Evolutionary conservation across 2,329 filamentous ascomycete species (phyloP), one percentile per base, ranked within the genome.

Genomic region (Sphaerulina vaccinii): DNA sequence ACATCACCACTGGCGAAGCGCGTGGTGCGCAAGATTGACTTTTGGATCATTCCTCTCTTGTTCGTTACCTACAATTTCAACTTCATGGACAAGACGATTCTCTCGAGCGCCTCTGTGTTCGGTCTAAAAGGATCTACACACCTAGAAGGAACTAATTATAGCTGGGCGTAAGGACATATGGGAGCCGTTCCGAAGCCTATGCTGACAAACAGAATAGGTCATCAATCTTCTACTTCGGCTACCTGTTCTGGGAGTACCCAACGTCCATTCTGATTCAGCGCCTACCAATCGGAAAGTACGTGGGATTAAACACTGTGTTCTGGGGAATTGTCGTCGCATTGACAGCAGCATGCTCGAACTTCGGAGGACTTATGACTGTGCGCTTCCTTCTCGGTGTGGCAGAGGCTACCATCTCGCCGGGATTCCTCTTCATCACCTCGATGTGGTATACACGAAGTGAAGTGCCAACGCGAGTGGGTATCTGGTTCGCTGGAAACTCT

Each of bases 371-470:
- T 1, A 59, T 73, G 7, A 66, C 63, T 8, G 65, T 71, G 5
- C 65, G 71, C 1, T 67, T 68, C 41, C 57, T 72, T 36, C 65
- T 74, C 6, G 70, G 70, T 38, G 57, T 59, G 1, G 58, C 68
- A 1, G 66, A 66, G 11, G 70, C 70, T 13, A 62, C 65, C n/a
- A 65, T 66, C 43, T 64, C 67, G 23, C 70, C 70, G 0, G 72
- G 71, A 5, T 70, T 69, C 45, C 66, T 71, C 19, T 73, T 72
- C 53, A 68, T 73, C 18, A 66, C 73, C 5, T 67, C 64, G 9
- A 64, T 62, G 13, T 65, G 72, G 29, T 72, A 68, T 50, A 69
- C 68, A 16, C 65, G 65, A 23, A 63, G 67, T 35, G 64, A 65
- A 50, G 19, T 65, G 56, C 33, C 68, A 57, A 49, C 50, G 21